These are phyloP conservation scores for Dothideomycetes sp. DNA, from an alignment of 2,329 filamentous ascomycete species.

Conservation along the genomic window DNA sequence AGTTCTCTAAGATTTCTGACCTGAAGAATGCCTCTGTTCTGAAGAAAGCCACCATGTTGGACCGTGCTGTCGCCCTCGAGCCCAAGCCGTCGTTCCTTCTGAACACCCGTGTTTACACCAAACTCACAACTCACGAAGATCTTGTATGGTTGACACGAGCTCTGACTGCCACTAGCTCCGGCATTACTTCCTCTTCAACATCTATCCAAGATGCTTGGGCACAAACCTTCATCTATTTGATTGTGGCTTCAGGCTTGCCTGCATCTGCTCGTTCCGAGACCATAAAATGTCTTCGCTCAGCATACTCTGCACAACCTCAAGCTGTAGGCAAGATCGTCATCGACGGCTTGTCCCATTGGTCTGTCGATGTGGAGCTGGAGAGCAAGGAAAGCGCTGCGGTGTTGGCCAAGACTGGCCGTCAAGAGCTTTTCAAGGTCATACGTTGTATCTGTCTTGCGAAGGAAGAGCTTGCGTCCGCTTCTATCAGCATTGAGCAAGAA, in stretches of 20 bases:
- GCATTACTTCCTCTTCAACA: slow-evolving; percentile 17
- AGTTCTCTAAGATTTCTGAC: slow-evolving; percentile 45
- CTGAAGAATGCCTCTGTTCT: slow-evolving; percentile 48
- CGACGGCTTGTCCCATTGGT: slow-evolving; percentile 71
- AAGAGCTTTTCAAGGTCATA: slow-evolving; percentile 53
- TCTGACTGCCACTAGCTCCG: slow-evolving; percentile 39
- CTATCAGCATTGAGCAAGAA: slow-evolving; percentile 37
- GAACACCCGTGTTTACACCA: slow-evolving; percentile 75
- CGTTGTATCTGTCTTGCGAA: slow-evolving; percentile 54
- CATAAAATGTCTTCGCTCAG: slow-evolving; percentile 49
- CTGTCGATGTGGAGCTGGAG: slow-evolving; percentile 54
- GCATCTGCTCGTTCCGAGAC: slow-evolving; percentile 56
- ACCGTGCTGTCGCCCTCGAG: slow-evolving; percentile 58
- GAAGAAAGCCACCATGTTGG: slow-evolving; percentile 54
- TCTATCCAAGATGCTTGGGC: slow-evolving; percentile 64
- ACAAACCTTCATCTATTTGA: slow-evolving; percentile 71
- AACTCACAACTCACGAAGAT: slow-evolving; percentile 66
- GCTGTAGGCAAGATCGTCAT: slow-evolving; percentile 56
- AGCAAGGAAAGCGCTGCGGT: slow-evolving; percentile 70
- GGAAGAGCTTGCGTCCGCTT: slow-evolving; percentile 40
- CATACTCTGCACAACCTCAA: slow-evolving; percentile 54
- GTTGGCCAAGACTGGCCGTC: slow-evolving; percentile 54
- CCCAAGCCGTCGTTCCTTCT: slow-evolving; percentile 82
- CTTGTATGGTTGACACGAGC: slow-evolving; percentile 67
- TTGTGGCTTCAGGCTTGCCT: slow-evolving; percentile 54